A percentile compares a stretch with the other conserved stretches of the same genome.
Conservation (phyloP, 306 rosid genomes). For the Dalbergia cochinchinensis region DNA sequence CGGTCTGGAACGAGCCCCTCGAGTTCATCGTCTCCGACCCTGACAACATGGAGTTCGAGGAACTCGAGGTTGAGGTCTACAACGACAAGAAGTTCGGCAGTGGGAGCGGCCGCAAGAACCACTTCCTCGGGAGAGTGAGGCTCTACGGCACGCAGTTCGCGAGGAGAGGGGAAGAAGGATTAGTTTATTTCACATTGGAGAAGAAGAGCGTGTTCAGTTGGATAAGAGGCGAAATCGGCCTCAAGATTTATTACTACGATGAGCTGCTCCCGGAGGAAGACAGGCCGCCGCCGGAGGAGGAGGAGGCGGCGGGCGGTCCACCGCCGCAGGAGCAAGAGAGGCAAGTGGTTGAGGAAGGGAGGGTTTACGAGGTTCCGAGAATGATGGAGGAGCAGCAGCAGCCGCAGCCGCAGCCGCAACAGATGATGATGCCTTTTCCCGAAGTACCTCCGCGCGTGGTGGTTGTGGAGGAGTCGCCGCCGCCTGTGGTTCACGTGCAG, state of each 20-base stretch:
- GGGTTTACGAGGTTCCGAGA: constrained; percentile 55
- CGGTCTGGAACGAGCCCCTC: constrained; percentile 81
- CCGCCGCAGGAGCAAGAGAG: constrained; percentile 58
- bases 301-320: background rate
- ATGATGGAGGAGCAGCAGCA: constrained; percentile 36
- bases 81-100: constrained; percentile 83
- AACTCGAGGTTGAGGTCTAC: constrained; percentile 87
- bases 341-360: constrained; percentile 59
- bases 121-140: constrained; percentile 87
- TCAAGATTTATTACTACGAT: constrained; percentile 72
- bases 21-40: constrained; percentile 93
- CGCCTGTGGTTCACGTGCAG: constrained; percentile 61
- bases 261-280: constrained; percentile 60
- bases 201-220: constrained; percentile 94
- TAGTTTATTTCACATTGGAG: constrained; percentile 70
- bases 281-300: constrained; percentile 30
- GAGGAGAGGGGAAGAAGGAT: constrained; percentile 74
- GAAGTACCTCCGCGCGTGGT: constrained; percentile 57
- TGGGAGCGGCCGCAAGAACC: constrained; percentile 79
- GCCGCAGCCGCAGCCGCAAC: background rate
- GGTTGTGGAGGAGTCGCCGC: constrained; percentile 63
- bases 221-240: constrained; percentile 86
- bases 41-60: constrained; percentile 80
- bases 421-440: constrained; percentile 17
- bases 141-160: constrained; percentile 79